These are phyloP conservation scores for Ogataea zsoltii DNA, from an alignment of 805 yeast genomes.

Conservation along the genomic window DNA sequence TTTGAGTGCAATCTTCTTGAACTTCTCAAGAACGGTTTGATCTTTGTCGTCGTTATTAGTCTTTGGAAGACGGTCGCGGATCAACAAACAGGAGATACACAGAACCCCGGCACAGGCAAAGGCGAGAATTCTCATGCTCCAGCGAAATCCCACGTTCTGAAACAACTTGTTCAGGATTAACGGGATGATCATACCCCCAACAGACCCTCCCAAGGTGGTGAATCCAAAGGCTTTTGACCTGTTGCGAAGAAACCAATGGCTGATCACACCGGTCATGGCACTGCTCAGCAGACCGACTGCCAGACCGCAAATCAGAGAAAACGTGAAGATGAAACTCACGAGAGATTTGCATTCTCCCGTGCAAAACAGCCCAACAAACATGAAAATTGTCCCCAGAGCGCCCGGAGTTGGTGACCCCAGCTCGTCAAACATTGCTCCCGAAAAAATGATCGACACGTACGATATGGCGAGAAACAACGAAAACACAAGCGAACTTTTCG, in stretches of 20 bases:
- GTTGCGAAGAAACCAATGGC: constrained; percentile 58
- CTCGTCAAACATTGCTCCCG: constrained; percentile 45
- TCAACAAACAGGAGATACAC: constrained; percentile 30
- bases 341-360: constrained; percentile 42
- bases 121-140: constrained; percentile 55
- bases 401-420: constrained; percentile 41
- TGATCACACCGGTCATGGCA: constrained; percentile 54
- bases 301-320: constrained; percentile 42
- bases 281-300: constrained; percentile 51
- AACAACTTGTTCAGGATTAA: constrained; percentile 48
- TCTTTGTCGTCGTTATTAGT: constrained; percentile 5
- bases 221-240: constrained; percentile 58
- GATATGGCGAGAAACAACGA: constrained; percentile 51
- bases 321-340: constrained; percentile 47
- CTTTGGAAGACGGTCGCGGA: constrained; percentile 35
- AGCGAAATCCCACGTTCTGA: constrained; percentile 46
- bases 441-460: constrained; percentile 40
- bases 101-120: constrained; percentile 38
- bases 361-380: constrained; percentile 38
- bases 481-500: constrained; percentile 63
- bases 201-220: constrained; percentile 54
- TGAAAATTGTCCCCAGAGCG: constrained; percentile 34
- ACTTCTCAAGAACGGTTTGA: background rate
- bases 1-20: constrained; percentile 6
- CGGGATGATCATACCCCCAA: constrained; percentile 55